Evolutionary conservation across 2,329 filamentous ascomycete species (phyloP).

Genomic region (Chalara sp.): DNA sequence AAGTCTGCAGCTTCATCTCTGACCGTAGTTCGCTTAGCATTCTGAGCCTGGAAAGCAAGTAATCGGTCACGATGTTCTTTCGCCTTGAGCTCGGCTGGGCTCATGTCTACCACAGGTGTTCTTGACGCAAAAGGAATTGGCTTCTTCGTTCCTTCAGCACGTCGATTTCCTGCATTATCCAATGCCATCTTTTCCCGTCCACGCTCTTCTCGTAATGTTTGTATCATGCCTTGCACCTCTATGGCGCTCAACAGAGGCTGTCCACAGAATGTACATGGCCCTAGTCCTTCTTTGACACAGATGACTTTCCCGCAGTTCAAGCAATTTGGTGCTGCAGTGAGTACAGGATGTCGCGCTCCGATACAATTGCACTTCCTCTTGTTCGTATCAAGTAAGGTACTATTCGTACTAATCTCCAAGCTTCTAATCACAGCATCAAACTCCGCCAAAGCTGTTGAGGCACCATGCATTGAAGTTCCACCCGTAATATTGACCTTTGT

Average conservation of each 20-base stretch:
- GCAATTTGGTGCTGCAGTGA: slow-evolving; percentile 90
- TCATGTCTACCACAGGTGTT: slow-evolving; percentile 28
- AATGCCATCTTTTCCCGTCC: slow-evolving; percentile 79
- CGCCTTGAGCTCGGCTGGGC: slow-evolving; percentile 38
- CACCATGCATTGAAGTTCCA: slow-evolving; percentile 75
- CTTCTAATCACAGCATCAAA: slow-evolving; percentile 77
- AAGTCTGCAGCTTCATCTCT: slow-evolving; percentile 64
- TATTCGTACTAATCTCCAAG: slow-evolving; percentile 89
- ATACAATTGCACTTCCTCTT: slow-evolving; percentile 79
- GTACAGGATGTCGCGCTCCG: slow-evolving; percentile 77
- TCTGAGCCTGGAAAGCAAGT: slow-evolving; percentile 61
- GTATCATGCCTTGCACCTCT: slow-evolving; percentile 82
- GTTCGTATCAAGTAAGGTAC: slow-evolving; percentile 53
- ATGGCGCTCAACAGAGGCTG: slow-evolving; percentile 61
- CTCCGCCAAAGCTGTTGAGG: slow-evolving; percentile 65
- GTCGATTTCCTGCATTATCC: slow-evolving; percentile 65
- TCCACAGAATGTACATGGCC: slow-evolving; percentile 88
- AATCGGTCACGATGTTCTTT: slow-evolving; percentile 60
- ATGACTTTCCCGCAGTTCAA: slow-evolving; percentile 89
- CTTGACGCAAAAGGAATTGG: slow-evolving; percentile 51
- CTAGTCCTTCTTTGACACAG: slow-evolving; percentile 87
- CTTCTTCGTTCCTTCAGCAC: slow-evolving; percentile 55
- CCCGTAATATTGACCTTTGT: slow-evolving; percentile 69
- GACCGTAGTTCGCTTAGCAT: slow-evolving; percentile 61
- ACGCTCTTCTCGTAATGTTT: slow-evolving; percentile 74